phyloP scores from a whole-genome alignment of 164 flowering plant genomes.

The Echeveria elegans region DNA sequence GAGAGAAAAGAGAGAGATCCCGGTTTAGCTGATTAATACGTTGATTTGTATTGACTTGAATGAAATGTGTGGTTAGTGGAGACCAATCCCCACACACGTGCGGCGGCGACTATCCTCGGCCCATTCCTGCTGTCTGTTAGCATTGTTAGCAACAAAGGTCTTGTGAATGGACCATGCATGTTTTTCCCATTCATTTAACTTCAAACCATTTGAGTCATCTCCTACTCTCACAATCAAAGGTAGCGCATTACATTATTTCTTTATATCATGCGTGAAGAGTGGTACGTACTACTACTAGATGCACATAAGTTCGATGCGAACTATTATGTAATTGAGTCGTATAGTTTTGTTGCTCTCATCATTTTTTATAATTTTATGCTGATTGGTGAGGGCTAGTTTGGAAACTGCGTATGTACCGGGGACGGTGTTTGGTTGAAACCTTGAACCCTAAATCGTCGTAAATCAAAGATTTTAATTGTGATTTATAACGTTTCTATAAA shows the following conservation, averaged over 20 bases:
- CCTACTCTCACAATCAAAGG: not conserved
- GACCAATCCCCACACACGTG: slow-evolving; percentile 7
- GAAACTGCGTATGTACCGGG: no score
- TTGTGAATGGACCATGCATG: not conserved
- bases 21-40: no score
- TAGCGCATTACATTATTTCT: not conserved
- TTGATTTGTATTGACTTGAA: not conserved
- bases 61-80: slow-evolving; percentile 1
- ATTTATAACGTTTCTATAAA: not conserved
- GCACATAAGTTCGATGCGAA: no score
- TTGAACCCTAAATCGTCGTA: not conserved
- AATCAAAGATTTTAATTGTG: no score
- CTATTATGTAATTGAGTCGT: no score
- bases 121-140: slow-evolving; percentile 1
- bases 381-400: no score
- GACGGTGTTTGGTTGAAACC: not conserved
- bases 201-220: slow-evolving; percentile 2
- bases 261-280: slow-evolving; percentile 4
- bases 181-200: not conserved
- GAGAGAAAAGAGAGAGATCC: no score
- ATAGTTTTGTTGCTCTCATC: no score
- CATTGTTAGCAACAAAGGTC: not conserved
- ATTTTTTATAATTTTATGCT: no score
- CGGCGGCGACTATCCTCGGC: not conserved
- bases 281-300: no score